Evolutionary conservation across 1,139 yeast species (phyloP).

Genomic region (Protomyces inouyei): DNA sequence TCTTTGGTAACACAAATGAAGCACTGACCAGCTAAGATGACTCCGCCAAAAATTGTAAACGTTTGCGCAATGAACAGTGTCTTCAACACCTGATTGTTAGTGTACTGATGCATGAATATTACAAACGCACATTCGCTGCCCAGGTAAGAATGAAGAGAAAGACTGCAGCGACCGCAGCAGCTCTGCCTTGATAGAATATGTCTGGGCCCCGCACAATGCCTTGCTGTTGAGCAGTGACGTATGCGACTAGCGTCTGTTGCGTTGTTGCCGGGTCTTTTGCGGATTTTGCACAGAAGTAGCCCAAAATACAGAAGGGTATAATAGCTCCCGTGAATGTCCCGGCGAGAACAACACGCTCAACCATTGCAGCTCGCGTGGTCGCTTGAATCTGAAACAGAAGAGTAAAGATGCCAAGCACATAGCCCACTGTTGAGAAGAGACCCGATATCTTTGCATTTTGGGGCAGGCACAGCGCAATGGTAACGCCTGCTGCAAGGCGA

Average conservation of each 20-base stretch:
- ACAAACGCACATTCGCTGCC: background rate
- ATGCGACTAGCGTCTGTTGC: background rate
- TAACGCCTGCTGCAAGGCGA: constrained; percentile 3
- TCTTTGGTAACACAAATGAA: no score
- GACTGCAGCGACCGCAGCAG: constrained; percentile 22
- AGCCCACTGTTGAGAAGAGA: constrained; percentile 7
- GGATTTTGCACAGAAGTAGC: constrained; percentile 10
- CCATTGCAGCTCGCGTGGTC: constrained; percentile 8
- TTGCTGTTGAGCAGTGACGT: background rate
- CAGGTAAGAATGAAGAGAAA: constrained; percentile 18
- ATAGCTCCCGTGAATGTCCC: constrained; percentile 1
- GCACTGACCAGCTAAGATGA: background rate
- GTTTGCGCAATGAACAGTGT: constrained; percentile 6
- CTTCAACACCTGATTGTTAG: background rate
- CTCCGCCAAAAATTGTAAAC: constrained; percentile 3
- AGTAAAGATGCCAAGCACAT: constrained; percentile 11
- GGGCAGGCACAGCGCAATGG: constrained; percentile 1
- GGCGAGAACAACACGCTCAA: constrained; percentile 3
- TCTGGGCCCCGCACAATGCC: constrained; percentile 5
- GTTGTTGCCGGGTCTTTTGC: constrained; percentile 1
- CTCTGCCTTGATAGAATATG: constrained; percentile 8
- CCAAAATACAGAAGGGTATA: constrained; percentile 16
- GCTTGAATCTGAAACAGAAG: background rate
- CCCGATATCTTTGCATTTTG: background rate
- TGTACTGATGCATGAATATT: no score